These are phyloP conservation scores for Candida stauntonica DNA, from an alignment of 805 yeast species.

Conservation along the genomic window DNA sequence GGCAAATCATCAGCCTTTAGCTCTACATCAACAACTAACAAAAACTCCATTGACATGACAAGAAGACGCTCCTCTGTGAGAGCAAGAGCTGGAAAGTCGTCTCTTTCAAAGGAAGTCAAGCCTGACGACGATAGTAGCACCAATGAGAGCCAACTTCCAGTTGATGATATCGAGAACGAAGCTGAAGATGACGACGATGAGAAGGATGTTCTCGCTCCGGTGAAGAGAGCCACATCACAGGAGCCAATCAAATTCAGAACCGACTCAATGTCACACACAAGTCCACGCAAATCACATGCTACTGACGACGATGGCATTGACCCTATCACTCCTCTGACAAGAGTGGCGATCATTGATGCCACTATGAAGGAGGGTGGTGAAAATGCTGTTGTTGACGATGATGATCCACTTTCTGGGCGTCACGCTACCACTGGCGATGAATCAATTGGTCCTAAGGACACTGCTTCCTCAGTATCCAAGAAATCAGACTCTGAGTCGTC, in stretches of 20 bases:
- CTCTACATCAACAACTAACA: conserved; percentile 16
- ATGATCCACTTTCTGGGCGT: conserved; percentile 15
- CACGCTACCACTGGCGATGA: conserved; percentile 6
- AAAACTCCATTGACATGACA: conserved; percentile 10
- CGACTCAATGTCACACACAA: conserved; percentile 18
- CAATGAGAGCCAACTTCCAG: neutral
- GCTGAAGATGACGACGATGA: conserved; percentile 13
- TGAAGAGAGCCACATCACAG: conserved; percentile 1
- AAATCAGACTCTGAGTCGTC: conserved; percentile 15
- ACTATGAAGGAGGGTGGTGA: neutral
- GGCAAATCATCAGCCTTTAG: conserved; percentile 23
- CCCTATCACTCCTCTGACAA: conserved; percentile 19
- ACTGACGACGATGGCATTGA: conserved; percentile 19
- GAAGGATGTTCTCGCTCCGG: conserved; percentile 2
- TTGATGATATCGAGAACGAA: conserved; percentile 12
- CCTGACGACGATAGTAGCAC: conserved; percentile 7
- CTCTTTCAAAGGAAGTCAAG: conserved; percentile 23
- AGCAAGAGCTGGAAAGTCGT: conserved; percentile 22
- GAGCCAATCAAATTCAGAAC: conserved; percentile 18
- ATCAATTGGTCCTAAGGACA: conserved; percentile 11
- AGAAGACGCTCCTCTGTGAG: conserved; percentile 12
- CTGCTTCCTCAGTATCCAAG: conserved; percentile 3
- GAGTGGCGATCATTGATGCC: neutral
- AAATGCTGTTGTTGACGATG: conserved; percentile 13
- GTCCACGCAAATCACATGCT: conserved; percentile 1